Evolutionary conservation across 2,329 filamentous ascomycete species (phyloP).

Genomic region (Microsporum canis): DNA sequence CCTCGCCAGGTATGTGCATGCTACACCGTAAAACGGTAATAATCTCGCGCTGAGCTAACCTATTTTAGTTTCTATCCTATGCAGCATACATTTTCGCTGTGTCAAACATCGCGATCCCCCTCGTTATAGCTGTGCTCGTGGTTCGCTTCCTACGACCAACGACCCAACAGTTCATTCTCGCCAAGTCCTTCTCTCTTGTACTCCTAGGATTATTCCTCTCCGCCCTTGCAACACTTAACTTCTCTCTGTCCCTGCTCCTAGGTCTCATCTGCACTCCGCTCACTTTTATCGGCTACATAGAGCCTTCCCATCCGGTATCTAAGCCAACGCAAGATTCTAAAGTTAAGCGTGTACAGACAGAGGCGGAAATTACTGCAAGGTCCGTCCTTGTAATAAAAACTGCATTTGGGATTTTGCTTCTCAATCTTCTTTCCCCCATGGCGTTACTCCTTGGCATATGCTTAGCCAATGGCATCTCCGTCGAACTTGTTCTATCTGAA

Average conservation of each 20-base stretch:
- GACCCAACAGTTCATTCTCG: conserved; percentile 60
- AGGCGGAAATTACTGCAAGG: not conserved
- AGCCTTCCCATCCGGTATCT: not conserved
- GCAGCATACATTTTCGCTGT: conserved; percentile 49
- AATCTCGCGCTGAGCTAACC: conserved; percentile 10
- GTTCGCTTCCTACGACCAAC: conserved; percentile 43
- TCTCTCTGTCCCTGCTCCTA: conserved; percentile 75
- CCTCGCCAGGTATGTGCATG: conserved; percentile 48
- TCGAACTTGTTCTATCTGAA: conserved; percentile 53
- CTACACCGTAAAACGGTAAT: not conserved
- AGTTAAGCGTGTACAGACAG: not conserved
- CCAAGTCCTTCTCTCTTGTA: conserved; percentile 86
- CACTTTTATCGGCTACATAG: conserved; percentile 49
- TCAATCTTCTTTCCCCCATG: conserved; percentile 53
- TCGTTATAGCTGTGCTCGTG: conserved; percentile 46
- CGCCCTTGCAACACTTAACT: conserved; percentile 88
- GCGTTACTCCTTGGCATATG: conserved; percentile 41
- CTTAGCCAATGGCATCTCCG: conserved; percentile 36
- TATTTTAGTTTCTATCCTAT: conserved; percentile 44
- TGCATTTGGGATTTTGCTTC: conserved; percentile 31
- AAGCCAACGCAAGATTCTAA: not conserved
- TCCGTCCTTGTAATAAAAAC: conserved; percentile 11
- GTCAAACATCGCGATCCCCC: conserved; percentile 47
- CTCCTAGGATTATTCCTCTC: conserved; percentile 85
- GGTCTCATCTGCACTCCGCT: conserved; percentile 69